Evolutionary conservation across 2,329 filamentous ascomycete species (phyloP).

Genomic region (Aspergillus jensenii): DNA sequence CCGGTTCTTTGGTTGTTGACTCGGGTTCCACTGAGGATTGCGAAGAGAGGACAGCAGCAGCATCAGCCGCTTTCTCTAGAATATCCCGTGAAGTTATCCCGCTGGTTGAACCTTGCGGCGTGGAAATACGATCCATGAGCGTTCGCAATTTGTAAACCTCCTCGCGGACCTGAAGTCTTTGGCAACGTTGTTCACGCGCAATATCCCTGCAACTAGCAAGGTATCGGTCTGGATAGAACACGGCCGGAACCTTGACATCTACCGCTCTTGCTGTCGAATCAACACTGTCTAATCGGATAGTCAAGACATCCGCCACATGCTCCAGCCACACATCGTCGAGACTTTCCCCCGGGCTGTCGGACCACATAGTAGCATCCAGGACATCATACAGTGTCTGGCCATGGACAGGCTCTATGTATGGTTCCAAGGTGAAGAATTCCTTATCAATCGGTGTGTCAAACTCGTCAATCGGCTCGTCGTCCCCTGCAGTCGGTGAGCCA

Average conservation of each 20-base stretch:
- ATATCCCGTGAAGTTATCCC: conserved; percentile 29
- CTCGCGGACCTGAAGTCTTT: conserved; percentile 34
- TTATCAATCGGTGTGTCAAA: conserved; percentile 16
- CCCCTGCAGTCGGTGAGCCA: not conserved
- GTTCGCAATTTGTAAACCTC: conserved; percentile 34
- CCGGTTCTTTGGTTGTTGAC: conserved; percentile 17
- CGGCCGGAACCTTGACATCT: conserved; percentile 53
- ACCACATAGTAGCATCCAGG: conserved; percentile 53
- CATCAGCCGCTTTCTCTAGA: conserved; percentile 37
- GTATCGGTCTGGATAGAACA: conserved; percentile 62
- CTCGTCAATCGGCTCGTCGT: not conserved
- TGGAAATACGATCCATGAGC: conserved; percentile 32
- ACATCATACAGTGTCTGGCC: conserved; percentile 54
- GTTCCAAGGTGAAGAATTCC: conserved; percentile 41
- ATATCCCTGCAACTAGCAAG: conserved; percentile 51
- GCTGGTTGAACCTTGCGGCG: conserved; percentile 18
- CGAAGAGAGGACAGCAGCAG: conserved; percentile 27
- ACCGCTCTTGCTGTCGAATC: conserved; percentile 35
- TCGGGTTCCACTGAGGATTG: conserved; percentile 18
- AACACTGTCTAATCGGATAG: conserved; percentile 45
- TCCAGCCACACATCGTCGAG: conserved; percentile 50
- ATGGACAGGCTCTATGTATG: conserved; percentile 37
- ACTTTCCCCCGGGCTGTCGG: conserved; percentile 37
- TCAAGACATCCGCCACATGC: conserved; percentile 55
- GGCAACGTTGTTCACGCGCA: conserved; percentile 48